These are phyloP conservation scores for Canna indica DNA, from an alignment of 176 grass and related monocot genomes.

Conservation along the genomic window DNA sequence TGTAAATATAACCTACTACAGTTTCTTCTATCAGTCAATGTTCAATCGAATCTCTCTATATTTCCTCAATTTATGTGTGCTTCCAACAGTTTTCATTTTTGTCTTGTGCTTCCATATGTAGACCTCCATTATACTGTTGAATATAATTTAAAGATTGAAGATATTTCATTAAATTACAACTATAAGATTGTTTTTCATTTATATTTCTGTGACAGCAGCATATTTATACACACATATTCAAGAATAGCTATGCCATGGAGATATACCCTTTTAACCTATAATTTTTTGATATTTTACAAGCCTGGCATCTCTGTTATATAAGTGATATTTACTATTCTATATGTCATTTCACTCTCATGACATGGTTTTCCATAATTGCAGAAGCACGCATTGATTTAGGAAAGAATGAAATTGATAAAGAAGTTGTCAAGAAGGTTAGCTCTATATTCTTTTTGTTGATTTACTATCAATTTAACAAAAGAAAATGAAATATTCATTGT, in stretches of 20 bases:
- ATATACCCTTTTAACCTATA: not conserved
- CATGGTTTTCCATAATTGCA: conserved; percentile 10
- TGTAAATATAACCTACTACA: not conserved
- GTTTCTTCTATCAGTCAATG: too few species aligned
- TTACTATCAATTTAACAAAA: not conserved
- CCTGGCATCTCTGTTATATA: not conserved
- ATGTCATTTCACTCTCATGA: too few species aligned
- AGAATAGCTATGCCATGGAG: not conserved
- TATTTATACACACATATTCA: not conserved
- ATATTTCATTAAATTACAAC: not conserved
- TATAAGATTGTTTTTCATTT: not conserved
- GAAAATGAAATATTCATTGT: conserved; percentile 5
- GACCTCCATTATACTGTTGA: not conserved
- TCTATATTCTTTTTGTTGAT: not conserved
- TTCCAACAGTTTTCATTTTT: too few species aligned
- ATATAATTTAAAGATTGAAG: too few species aligned
- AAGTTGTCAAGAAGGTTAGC: conserved; percentile 64
- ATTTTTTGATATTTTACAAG: not conserved
- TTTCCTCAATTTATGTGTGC: too few species aligned
- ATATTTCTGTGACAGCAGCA: too few species aligned
- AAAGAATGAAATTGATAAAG: conserved; percentile 59
- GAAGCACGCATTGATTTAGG: conserved; percentile 63
- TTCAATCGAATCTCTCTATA: too few species aligned
- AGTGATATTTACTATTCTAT: conserved; percentile 4
- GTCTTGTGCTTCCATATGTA: not conserved